Evolutionary conservation across 768 basidiomycete species (phyloP).

Genomic region (Boletus patriciae): DNA sequence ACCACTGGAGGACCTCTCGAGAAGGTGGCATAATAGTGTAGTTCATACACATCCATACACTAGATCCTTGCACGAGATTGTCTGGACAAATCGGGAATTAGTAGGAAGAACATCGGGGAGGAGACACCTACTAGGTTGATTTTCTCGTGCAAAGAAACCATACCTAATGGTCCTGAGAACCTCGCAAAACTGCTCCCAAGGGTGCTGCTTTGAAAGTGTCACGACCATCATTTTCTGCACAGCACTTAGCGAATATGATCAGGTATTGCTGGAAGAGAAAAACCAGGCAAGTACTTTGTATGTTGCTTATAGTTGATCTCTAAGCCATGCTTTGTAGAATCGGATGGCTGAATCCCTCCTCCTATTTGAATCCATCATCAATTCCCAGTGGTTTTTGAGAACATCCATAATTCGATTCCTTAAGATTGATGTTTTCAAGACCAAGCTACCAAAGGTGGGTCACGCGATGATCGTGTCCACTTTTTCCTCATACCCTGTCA

Average conservation of each 20-base stretch:
- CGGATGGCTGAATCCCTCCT: constrained; percentile 74
- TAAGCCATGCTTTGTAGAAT: constrained; percentile 44
- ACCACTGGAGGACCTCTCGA: too few species aligned
- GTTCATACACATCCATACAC: too few species aligned
- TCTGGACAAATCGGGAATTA: too few species aligned
- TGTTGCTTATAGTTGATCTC: background rate
- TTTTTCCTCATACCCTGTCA: constrained; percentile 20
- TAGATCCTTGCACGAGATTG: too few species aligned
- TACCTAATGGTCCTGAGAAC: too few species aligned
- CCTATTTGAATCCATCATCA: constrained; percentile 76
- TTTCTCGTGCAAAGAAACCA: too few species aligned
- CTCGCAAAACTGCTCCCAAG: too few species aligned
- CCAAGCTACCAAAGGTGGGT: constrained; percentile 57
- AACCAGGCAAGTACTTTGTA: constrained; percentile 26
- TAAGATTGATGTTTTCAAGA: constrained; percentile 77
- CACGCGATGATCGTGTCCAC: accelerated
- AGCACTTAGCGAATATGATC: constrained; percentile 73
- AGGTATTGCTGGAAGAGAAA: constrained; percentile 63
- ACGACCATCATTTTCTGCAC: constrained; percentile 78
- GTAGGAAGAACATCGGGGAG: too few species aligned
- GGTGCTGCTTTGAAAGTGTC: constrained; percentile 75
- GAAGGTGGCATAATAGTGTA: too few species aligned
- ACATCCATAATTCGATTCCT: constrained; percentile 67
- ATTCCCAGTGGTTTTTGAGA: constrained; percentile 74
- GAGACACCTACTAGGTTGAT: too few species aligned